Conservation (phyloP, 768 basidiomycete genomes). For the Dioszegia crocea region DNA sequence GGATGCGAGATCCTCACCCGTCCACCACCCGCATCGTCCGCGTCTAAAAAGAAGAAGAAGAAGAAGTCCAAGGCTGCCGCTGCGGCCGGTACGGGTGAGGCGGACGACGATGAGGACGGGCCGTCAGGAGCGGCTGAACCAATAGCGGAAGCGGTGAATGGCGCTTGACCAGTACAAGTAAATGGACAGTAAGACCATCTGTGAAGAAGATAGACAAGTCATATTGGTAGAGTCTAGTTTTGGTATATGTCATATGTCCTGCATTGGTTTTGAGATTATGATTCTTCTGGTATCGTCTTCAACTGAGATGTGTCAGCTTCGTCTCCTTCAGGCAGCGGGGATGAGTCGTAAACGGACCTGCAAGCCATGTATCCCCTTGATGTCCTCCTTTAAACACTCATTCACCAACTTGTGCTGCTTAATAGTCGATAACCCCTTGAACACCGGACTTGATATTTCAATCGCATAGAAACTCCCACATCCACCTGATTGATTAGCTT, state of each 20-base stretch:
- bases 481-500: constrained; percentile 61
- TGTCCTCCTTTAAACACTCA: constrained; percentile 77
- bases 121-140: constrained; percentile 11
- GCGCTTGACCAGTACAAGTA: constrained; percentile 5
- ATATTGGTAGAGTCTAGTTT: too few relatives aligned
- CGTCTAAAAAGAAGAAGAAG: constrained; percentile 20
- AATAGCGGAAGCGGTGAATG: constrained; percentile 17
- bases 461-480: constrained; percentile 98
- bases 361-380: constrained; percentile 84
- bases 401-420: constrained; percentile 94
- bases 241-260: background rate
- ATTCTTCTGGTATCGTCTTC: constrained; percentile 40
- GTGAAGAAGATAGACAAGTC: too few relatives aligned
- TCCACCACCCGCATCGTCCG: constrained; percentile 24
- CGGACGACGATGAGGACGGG: background rate
- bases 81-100: background rate
- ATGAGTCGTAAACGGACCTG: constrained; percentile 59
- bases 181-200: constrained; percentile 1
- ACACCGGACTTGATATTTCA: constrained; percentile 72
- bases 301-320: constrained; percentile 13
- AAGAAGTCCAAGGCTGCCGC: constrained; percentile 10
- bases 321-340: background rate
- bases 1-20: constrained; percentile 80
- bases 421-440: constrained; percentile 77
- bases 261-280: background rate